Evolutionary conservation across 1,139 yeast species (phyloP).

Genomic region (Saccharomycopsis hybrid): DNA sequence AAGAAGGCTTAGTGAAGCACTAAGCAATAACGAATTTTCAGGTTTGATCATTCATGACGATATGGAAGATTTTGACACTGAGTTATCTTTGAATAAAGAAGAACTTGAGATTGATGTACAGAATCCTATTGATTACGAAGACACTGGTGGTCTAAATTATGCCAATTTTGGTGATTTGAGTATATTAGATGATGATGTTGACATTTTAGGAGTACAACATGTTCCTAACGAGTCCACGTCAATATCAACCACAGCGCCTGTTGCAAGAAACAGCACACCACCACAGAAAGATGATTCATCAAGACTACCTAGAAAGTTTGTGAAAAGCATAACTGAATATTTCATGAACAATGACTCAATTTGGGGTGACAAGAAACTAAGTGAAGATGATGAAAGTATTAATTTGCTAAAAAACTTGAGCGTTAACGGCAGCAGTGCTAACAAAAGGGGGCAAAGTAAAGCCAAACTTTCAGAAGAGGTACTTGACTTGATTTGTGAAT

Average conservation of each 20-base stretch:
- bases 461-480: slow-evolving; percentile 4
- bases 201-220: background rate
- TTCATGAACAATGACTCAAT: slow-evolving; percentile 10
- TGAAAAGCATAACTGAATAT: slow-evolving; percentile 11
- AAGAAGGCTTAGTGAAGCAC: slow-evolving; percentile 7
- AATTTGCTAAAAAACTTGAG: background rate
- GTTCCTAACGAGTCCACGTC: background rate
- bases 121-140: background rate
- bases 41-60: slow-evolving; percentile 13
- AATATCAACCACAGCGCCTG: background rate
- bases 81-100: background rate
- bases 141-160: background rate
- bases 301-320: slow-evolving; percentile 11
- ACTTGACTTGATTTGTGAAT: slow-evolving; percentile 22
- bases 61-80: slow-evolving; percentile 4
- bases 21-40: slow-evolving; percentile 2
- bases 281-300: slow-evolving; percentile 1
- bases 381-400: background rate
- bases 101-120: background rate
- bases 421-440: background rate
- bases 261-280: background rate
- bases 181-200: background rate
- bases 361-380: background rate
- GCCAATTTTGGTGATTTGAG: too few relatives aligned
- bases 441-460: background rate